Evolutionary conservation across 352 stramenopile genomes (phyloP), one percentile per base, ranked within the genome.

Genomic region (Phytophthora rubi): DNA sequence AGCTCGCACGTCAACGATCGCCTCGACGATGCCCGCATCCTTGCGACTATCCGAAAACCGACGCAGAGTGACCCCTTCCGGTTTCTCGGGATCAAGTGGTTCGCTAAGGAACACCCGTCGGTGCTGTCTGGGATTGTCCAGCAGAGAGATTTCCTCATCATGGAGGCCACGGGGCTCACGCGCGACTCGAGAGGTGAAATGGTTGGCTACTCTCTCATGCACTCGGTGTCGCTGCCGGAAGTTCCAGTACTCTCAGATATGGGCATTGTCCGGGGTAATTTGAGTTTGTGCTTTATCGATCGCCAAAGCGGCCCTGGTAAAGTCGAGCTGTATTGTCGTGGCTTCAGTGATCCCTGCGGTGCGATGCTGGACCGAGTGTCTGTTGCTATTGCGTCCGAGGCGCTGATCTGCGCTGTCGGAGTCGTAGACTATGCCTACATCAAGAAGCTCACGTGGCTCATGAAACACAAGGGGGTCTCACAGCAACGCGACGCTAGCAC

Each of bases 401-500:
- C 45, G 45, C n/a, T 53, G n/a, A 53, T 53, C 15, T 30, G 45
- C 21, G 18, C 45, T 15, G n/a, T 18, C 9, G n/a, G 45, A 32
- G 45, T 53, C 18, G 45, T 53, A 3, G 45, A 53, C 45, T 53
- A 53, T 13, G 39, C 39, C 12, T 47, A 47, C 39, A n/a, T 47
- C 39, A 47, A 86, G 66, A 90, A 90, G 39, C 80, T 90, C 62
- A 74, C 62, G 58, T 87, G 74, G 73, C 66, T 89, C 10, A 77
- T 85, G 53, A 68, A 74, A 33, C 58, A 76, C 58, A 74, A 75
- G 69, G 21, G 37, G 30, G 39, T 47, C 39, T 18, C 39, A 8
- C 39, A 47, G 39, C 39, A 47, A 18, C 67, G 49, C 15, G 42
- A 62, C 1, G 10, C 8, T 39, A 30, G 16, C 6, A 21, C 26